Conservation (phyloP, 768 basidiomycete genomes). For the Lactifluus volemus region DNA sequence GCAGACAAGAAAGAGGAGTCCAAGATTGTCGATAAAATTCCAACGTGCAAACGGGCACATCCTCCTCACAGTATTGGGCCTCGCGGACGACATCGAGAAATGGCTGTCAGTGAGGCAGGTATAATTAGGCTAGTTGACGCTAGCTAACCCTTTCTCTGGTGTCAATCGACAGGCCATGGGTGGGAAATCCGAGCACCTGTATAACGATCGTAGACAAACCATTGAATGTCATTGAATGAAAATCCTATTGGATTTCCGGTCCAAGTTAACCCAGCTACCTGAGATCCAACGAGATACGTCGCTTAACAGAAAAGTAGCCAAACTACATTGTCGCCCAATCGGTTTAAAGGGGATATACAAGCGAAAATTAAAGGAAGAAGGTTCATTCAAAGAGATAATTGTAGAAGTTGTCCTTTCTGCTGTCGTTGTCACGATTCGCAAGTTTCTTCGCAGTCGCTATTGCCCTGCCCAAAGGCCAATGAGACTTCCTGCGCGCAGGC, state of each 20-base stretch:
- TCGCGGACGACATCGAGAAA: slow-evolving; percentile 68
- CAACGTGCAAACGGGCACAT: slow-evolving; percentile 56
- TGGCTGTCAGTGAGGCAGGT: slow-evolving; percentile 74
- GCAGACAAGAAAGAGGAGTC: slow-evolving; percentile 75
- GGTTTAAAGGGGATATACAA: neutral
- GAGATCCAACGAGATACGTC: neutral
- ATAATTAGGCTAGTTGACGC: slow-evolving; percentile 22
- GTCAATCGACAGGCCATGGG: too few relatives aligned
- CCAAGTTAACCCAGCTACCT: too few relatives aligned
- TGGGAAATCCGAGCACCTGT: too few relatives aligned
- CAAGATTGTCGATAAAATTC: slow-evolving; percentile 63
- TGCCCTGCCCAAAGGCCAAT: slow-evolving; percentile 18
- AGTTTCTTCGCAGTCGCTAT: neutral
- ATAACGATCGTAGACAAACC: too few relatives aligned
- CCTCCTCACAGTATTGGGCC: slow-evolving; percentile 54
- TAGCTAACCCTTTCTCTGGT: too few relatives aligned
- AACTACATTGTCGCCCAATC: neutral
- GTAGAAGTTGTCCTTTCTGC: neutral
- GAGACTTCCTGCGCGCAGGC: slow-evolving; percentile 33
- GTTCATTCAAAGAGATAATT: slow-evolving; percentile 17
- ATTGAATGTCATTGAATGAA: neutral
- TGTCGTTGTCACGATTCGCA: neutral
- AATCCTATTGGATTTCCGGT: too few relatives aligned
- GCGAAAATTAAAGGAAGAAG: neutral
- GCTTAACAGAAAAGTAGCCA: neutral